A percentile compares a stretch with the other conserved stretches of the same genome.
Conservation (phyloP, 139 green algal species). For the Chlorella ohadii region DNA sequence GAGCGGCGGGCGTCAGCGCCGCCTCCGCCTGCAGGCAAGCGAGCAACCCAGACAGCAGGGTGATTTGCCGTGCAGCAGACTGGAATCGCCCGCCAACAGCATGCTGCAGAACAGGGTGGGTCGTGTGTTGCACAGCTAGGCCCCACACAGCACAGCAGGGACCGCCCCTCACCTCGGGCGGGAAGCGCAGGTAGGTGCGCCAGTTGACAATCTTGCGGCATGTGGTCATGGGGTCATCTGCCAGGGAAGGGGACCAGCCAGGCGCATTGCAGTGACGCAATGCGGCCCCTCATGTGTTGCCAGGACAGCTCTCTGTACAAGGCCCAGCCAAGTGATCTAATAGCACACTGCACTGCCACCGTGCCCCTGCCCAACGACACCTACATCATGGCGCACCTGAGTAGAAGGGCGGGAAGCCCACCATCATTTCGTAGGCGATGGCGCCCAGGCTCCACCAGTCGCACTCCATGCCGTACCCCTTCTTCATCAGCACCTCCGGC, state of each 20-base stretch:
- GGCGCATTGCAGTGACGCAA: too few species aligned
- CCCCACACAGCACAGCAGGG: too few species aligned
- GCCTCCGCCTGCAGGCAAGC: conserved; percentile 63
- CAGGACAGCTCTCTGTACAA: too few species aligned
- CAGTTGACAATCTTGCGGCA: conserved; percentile 97
- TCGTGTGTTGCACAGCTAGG: too few species aligned
- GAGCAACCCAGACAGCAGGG: too few species aligned
- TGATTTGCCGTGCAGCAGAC: too few species aligned
- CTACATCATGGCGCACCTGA: conserved; percentile 34
- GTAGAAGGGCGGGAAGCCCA: conserved; percentile 98
- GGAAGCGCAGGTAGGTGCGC: conserved; percentile 91
- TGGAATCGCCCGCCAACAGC: too few species aligned
- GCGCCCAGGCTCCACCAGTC: conserved; percentile 98
- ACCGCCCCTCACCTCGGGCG: conserved; percentile 37
- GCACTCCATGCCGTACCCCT: conserved; percentile 98
- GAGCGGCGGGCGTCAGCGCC: conserved; percentile 44
- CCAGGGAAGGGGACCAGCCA: not conserved
- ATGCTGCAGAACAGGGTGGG: too few species aligned
- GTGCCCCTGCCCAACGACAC: not conserved
- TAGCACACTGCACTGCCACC: not conserved
- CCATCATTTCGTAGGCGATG: conserved; percentile 98
- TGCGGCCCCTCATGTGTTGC: too few species aligned
- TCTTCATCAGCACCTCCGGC: conserved; percentile 95
- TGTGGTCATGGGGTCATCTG: conserved; percentile 93
- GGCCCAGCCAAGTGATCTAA: too few species aligned